Percentiles rank a stretch among this genome's conserved stretches.
Conservation (phyloP, 2,329 filamentous ascomycete species). For the Zymoseptoria brevis region DNA sequence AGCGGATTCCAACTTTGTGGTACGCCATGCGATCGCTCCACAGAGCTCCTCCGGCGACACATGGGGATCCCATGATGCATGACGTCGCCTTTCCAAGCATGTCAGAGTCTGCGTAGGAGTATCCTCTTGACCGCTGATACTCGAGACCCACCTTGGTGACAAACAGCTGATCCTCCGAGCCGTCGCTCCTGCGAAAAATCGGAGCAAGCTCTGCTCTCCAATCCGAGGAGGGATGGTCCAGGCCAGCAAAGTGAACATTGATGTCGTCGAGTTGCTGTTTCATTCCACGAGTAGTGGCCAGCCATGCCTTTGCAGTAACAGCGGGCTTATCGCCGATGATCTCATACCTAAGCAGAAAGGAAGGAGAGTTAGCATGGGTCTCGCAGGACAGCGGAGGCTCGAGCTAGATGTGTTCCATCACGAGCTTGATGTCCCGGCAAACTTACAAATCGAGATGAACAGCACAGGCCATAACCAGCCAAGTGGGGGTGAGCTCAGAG, state of each 20-base stretch:
- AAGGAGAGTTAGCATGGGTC: background rate
- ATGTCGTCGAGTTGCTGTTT: background rate
- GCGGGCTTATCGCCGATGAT: background rate
- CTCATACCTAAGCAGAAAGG: background rate
- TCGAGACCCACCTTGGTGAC: background rate
- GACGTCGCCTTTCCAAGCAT: slow-evolving; percentile 1
- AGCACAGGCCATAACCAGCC: background rate
- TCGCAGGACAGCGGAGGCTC: background rate
- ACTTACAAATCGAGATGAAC: background rate
- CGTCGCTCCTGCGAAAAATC: background rate
- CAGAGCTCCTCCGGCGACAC: background rate
- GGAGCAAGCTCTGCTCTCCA: background rate
- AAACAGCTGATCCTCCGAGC: background rate
- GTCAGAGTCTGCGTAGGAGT: background rate
- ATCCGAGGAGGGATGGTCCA: background rate
- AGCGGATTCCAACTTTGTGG: background rate
- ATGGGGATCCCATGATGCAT: background rate
- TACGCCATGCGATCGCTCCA: background rate
- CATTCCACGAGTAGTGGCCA: background rate
- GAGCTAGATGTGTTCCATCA: background rate
- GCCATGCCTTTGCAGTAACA: background rate
- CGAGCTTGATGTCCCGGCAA: background rate
- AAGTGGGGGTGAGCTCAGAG: background rate
- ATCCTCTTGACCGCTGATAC: background rate
- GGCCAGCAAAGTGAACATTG: background rate